Conservation (phyloP, 257 asterid genomes). For the Nicotiana tomentosiformis region DNA sequence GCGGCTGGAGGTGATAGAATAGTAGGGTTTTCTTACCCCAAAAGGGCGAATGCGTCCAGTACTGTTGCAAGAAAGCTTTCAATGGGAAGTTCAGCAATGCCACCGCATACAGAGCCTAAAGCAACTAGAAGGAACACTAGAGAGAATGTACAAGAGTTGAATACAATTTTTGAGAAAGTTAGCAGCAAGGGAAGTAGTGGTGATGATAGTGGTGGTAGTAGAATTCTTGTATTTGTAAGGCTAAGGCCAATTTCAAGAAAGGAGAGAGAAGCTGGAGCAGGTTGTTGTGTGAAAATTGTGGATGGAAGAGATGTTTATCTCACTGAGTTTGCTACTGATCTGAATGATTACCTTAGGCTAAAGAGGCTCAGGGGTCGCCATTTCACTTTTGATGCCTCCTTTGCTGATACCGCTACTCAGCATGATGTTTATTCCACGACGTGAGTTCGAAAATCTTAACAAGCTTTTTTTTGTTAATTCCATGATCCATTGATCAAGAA, state of each 20-base stretch:
- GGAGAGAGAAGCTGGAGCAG: constrained; percentile 56
- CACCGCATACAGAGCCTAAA: constrained; percentile 16
- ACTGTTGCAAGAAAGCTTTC: constrained; percentile 39
- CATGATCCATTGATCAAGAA: neutral
- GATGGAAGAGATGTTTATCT: constrained; percentile 49
- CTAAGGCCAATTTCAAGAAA: constrained; percentile 51
- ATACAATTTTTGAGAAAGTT: constrained; percentile 20
- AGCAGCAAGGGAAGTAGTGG: neutral
- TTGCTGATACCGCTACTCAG: constrained; percentile 50
- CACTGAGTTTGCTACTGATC: constrained; percentile 40
- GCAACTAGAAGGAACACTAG: constrained; percentile 10
- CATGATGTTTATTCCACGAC: constrained; percentile 52
- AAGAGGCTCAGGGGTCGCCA: constrained; percentile 58
- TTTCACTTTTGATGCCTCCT: constrained; percentile 59
- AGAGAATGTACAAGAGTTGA: constrained; percentile 28
- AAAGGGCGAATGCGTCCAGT: constrained; percentile 22
- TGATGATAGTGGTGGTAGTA: constrained; percentile 31
- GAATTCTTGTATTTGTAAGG: constrained; percentile 69
- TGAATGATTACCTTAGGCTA: constrained; percentile 50
- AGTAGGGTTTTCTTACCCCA: constrained; percentile 26
- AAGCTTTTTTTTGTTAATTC: neutral
- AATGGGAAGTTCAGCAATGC: constrained; percentile 26
- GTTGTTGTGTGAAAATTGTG: constrained; percentile 48
- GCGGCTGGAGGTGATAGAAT: constrained; percentile 15
- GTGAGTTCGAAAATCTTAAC: constrained; percentile 25